These are phyloP conservation scores for Pythium volutum DNA, from an alignment of 352 stramenopile species.

Conservation along the genomic window DNA sequence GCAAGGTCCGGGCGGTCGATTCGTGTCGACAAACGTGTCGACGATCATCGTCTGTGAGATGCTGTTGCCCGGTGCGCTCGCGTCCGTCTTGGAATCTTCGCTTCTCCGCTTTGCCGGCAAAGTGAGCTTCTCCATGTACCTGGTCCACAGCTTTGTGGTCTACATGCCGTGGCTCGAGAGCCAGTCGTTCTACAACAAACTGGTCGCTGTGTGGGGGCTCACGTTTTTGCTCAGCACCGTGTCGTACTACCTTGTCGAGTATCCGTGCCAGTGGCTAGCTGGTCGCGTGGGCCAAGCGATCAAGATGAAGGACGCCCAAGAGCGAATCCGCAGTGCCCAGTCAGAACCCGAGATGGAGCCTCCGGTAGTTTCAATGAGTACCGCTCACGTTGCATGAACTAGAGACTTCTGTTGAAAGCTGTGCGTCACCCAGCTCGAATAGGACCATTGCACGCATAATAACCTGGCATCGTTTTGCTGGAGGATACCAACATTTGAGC, in stretches of 20 bases:
- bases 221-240: slow-evolving; percentile 27
- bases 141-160: slow-evolving; percentile 47
- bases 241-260: slow-evolving; percentile 44
- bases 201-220: slow-evolving; percentile 35
- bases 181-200: slow-evolving; percentile 32
- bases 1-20: slow-evolving; percentile 12
- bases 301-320: slow-evolving; percentile 9
- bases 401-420: neutral
- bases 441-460: no score
- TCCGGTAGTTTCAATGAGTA: no score
- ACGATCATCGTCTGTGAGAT: slow-evolving; percentile 38
- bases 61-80: slow-evolving; percentile 28
- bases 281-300: slow-evolving; percentile 27
- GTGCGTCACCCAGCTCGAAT: neutral
- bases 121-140: slow-evolving; percentile 41
- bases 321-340: neutral
- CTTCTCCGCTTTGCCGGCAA: slow-evolving; percentile 34
- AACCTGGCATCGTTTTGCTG: no score
- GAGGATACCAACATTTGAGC: no score
- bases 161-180: slow-evolving; percentile 21
- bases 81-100: slow-evolving; percentile 32
- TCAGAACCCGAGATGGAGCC: neutral
- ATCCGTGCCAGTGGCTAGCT: slow-evolving; percentile 42
- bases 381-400: no score
- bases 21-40: slow-evolving; percentile 25